phyloP scores from a whole-genome alignment of 192 early-diverging fungal genomes.

The Linderina pennispora region DNA sequence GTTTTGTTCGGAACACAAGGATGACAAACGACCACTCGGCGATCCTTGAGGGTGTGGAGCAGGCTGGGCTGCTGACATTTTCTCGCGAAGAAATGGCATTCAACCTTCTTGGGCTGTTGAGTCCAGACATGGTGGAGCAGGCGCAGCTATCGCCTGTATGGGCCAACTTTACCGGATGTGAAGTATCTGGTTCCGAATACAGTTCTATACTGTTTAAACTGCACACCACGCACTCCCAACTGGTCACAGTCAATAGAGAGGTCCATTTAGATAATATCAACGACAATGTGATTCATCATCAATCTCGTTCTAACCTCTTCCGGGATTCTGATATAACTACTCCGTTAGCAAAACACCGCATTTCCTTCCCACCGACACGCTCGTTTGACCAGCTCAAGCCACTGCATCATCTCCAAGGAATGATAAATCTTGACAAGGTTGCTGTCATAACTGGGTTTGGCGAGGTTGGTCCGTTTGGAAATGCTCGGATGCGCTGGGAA shows the following conservation, averaged over 20 bases:
- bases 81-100: neutral
- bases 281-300: no score
- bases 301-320: no score
- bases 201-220: conserved; percentile 41
- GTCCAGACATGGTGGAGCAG: conserved; percentile 66
- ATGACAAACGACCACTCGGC: conserved; percentile 79
- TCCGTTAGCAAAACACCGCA: conserved; percentile 83
- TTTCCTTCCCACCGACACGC: conserved; percentile 69
- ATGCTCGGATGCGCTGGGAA: conserved; percentile 47
- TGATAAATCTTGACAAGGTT: conserved; percentile 80
- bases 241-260: neutral
- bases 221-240: neutral
- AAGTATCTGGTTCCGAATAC: conserved; percentile 69
- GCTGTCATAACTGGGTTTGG: conserved; percentile 82
- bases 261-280: no score
- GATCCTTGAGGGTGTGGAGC: conserved; percentile 79
- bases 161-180: conserved; percentile 84
- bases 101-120: conserved; percentile 70
- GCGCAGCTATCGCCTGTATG: conserved; percentile 70
- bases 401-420: conserved; percentile 46
- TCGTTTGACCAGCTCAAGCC: conserved; percentile 45
- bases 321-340: conserved; percentile 55
- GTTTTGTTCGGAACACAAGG: conserved; percentile 88
- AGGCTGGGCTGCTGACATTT: conserved; percentile 54
- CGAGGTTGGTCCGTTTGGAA: conserved; percentile 85